phyloP scores from a whole-genome alignment of 1,284 basidiomycete genomes.

The Sporisorium scitamineum region DNA sequence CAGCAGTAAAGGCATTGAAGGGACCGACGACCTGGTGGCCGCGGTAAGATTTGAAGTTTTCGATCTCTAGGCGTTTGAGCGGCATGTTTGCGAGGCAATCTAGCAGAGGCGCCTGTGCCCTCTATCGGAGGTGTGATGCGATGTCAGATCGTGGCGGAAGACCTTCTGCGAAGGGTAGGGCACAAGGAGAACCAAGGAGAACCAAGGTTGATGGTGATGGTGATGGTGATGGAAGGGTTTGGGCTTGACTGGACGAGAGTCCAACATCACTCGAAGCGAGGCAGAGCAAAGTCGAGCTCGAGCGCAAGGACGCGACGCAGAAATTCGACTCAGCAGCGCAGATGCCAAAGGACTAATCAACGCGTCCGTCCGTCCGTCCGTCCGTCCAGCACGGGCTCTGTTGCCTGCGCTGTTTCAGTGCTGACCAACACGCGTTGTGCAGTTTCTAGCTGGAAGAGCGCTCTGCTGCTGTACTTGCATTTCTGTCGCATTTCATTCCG shows the following conservation, averaged over 20 bases:
- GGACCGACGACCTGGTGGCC: slow-evolving; percentile 89
- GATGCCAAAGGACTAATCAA: slow-evolving; percentile 8
- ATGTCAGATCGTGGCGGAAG: not conserved
- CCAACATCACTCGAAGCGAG: slow-evolving; percentile 1
- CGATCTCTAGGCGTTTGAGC: slow-evolving; percentile 65
- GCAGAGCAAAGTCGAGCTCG: not conserved
- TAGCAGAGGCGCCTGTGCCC: slow-evolving; percentile 34
- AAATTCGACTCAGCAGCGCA: slow-evolving; percentile 1
- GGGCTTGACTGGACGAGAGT: too few relatives aligned
- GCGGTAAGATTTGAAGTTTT: slow-evolving; percentile 75
- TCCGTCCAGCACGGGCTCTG: not conserved
- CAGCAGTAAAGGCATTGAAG: slow-evolving; percentile 90
- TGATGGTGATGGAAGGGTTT: not conserved
- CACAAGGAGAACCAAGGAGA: not conserved
- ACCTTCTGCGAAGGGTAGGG: not conserved
- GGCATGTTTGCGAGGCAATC: slow-evolving; percentile 55
- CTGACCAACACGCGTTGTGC: not conserved
- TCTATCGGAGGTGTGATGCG: slow-evolving; percentile 6
- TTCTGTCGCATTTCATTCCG: not conserved
- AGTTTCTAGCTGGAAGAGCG: not conserved
- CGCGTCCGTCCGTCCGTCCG: slow-evolving; percentile 6
- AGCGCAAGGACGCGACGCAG: slow-evolving; percentile 5
- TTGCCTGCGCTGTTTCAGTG: not conserved
- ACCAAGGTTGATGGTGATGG: too few relatives aligned
- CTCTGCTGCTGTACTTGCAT: too few relatives aligned